These are phyloP conservation scores for Cynara cardunculus DNA, from an alignment of 129 eudicot genomes.

Conservation along the genomic window DNA sequence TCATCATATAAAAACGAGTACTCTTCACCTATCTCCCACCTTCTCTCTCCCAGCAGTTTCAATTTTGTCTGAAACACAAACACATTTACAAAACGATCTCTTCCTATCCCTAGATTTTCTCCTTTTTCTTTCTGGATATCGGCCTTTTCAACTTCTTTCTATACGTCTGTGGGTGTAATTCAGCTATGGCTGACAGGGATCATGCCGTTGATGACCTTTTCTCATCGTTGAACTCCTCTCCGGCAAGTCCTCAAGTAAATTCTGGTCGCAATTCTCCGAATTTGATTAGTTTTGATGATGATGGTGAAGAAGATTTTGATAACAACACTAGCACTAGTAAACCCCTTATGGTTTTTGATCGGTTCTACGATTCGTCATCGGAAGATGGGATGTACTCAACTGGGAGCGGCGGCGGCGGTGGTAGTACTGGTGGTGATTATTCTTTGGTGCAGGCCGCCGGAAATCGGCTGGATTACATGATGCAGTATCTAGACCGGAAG, in stretches of 20 bases:
- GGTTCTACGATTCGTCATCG: constrained; percentile 68
- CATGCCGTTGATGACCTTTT: constrained; percentile 32
- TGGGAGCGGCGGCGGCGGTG: constrained; percentile 19
- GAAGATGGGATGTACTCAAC: constrained; percentile 34
- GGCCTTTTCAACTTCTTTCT: neutral
- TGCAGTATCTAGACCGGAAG: constrained; percentile 78
- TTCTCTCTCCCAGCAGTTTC: constrained; percentile 15
- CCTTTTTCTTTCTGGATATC: neutral
- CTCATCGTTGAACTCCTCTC: constrained; percentile 36
- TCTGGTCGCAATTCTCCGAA: constrained; percentile 15
- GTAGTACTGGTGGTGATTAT: constrained; percentile 1
- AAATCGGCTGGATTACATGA: constrained; percentile 80
- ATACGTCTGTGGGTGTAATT: neutral
- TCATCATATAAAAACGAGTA: neutral
- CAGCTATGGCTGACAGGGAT: constrained; percentile 20
- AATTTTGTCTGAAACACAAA: neutral
- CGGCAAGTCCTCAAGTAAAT: constrained; percentile 22
- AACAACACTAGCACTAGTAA: constrained; percentile 18
- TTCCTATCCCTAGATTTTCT: constrained; percentile 1
- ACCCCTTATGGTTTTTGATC: constrained; percentile 63
- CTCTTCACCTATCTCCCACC: constrained; percentile 27
- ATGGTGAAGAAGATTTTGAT: neutral
- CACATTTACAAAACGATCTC: constrained; percentile 29
- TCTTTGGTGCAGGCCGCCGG: constrained; percentile 38
- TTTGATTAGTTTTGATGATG: constrained; percentile 33